Evolutionary conservation across 371 early-diverging fungal genomes (phyloP).

Genomic region (Mucor indicus): DNA sequence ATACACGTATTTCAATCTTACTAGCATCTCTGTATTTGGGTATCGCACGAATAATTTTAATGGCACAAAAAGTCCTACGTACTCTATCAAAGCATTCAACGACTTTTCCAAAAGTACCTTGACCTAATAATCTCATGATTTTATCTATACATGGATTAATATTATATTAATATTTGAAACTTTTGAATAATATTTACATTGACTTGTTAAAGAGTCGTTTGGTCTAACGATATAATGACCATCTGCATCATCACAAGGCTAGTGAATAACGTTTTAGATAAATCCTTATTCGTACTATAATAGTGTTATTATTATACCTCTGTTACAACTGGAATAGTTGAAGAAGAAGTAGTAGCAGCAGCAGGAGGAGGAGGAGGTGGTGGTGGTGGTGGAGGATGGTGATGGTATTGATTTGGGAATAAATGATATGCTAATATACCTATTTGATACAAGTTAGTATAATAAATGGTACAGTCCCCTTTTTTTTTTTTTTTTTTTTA

Average conservation of each 20-base stretch:
- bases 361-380: not conserved
- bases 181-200: conserved; percentile 51
- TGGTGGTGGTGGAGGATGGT: not conserved
- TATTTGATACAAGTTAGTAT: not conserved
- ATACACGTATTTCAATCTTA: conserved; percentile 82
- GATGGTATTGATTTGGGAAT: conserved; percentile 1
- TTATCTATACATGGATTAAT: conserved; percentile 48
- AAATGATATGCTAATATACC: conserved; percentile 11
- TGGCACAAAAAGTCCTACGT: conserved; percentile 49
- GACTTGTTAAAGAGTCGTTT: conserved; percentile 65
- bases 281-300: too few species aligned
- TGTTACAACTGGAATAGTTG: not conserved
- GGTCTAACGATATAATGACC: conserved; percentile 85
- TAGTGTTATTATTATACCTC: too few species aligned
- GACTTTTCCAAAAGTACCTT: conserved; percentile 97
- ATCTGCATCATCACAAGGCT: conserved; percentile 80
- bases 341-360: not conserved
- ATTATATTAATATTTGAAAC: not conserved
- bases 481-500: too few species aligned
- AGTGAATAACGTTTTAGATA: too few species aligned
- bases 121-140: conserved; percentile 82
- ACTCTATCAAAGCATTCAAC: conserved; percentile 79
- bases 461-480: too few species aligned
- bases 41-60: conserved; percentile 92
- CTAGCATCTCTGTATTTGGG: conserved; percentile 94